A percentile compares a stretch with the other conserved stretches of the same genome.
Evolutionary conservation across 805 yeast species (phyloP).

Genomic region (Metahyphopichia silvanorum): DNA sequence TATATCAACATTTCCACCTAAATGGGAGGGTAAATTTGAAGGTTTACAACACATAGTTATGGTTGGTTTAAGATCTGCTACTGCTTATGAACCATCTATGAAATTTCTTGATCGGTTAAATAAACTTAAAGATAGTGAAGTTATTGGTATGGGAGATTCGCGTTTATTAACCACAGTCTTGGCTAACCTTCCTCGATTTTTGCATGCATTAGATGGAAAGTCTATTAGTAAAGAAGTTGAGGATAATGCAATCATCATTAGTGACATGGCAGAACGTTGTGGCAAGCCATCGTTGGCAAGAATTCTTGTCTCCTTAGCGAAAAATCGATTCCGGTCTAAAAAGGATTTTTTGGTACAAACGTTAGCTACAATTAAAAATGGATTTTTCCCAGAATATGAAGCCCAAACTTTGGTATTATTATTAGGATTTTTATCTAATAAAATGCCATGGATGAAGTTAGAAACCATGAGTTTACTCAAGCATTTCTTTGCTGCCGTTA

Average conservation of each 20-base stretch:
- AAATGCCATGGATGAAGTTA: constrained; percentile 69
- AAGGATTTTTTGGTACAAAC: constrained; percentile 84
- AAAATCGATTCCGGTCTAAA: constrained; percentile 81
- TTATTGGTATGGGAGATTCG: constrained; percentile 69
- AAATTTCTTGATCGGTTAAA: constrained; percentile 71
- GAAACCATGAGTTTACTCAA: constrained; percentile 79
- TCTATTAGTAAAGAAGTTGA: constrained; percentile 47
- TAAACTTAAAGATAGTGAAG: constrained; percentile 63
- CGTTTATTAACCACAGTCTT: constrained; percentile 70
- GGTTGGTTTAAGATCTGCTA: constrained; percentile 80
- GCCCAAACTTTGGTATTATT: constrained; percentile 73
- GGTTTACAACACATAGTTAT: constrained; percentile 79
- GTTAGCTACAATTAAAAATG: constrained; percentile 61
- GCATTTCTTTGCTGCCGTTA: constrained; percentile 71
- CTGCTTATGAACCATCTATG: constrained; percentile 74
- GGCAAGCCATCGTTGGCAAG: constrained; percentile 61
- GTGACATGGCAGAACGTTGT: constrained; percentile 56
- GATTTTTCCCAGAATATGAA: constrained; percentile 71
- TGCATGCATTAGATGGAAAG: constrained; percentile 67
- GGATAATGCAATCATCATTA: constrained; percentile 43
- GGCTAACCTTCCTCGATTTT: constrained; percentile 78
- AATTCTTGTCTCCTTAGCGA: constrained; percentile 72
- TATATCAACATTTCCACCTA: constrained; percentile 84
- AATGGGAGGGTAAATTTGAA: constrained; percentile 93
- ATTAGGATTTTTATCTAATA: constrained; percentile 77